phyloP scores from a whole-genome alignment of 768 basidiomycete species.

The Calocybe indica region DNA sequence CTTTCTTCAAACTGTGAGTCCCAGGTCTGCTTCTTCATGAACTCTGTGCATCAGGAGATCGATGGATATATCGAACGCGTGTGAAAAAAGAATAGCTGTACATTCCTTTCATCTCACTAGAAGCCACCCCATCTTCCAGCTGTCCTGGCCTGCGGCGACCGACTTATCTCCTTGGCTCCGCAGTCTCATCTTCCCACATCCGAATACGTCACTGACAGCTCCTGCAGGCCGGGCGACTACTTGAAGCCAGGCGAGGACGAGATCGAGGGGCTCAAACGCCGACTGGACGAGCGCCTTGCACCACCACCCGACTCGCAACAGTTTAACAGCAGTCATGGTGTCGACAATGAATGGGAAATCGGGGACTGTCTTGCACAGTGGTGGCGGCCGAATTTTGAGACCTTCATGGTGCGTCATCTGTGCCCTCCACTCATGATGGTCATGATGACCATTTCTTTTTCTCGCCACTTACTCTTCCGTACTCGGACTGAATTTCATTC shows the following conservation, averaged over 20 bases:
- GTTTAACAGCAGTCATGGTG: conserved; percentile 69
- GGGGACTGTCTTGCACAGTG: conserved; percentile 96
- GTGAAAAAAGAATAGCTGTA: neutral
- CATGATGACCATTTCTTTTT: neutral
- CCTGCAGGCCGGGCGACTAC: conserved; percentile 88
- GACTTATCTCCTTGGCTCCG: no score
- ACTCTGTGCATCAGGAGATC: no score
- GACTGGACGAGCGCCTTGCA: conserved; percentile 85
- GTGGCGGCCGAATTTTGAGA: conserved; percentile 99
- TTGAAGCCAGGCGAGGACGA: conserved; percentile 96
- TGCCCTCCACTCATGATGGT: neutral
- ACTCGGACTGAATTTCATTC: neutral
- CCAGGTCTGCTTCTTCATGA: neutral
- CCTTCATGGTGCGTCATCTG: conserved; percentile 78
- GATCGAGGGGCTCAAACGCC: conserved; percentile 80
- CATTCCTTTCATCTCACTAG: neutral
- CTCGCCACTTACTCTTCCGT: neutral
- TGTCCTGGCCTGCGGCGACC: no score
- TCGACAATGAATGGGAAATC: conserved; percentile 92
- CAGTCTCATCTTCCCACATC: conserved; percentile 3
- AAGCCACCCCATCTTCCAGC: no score
- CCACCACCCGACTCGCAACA: conserved; percentile 66
- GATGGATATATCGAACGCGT: neutral
- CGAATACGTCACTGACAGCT: neutral
- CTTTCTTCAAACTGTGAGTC: conserved; percentile 96